Base-by-base conservation (phyloP, 2,329 filamentous ascomycete genomes). In the Colletotrichum sp. region DNA sequence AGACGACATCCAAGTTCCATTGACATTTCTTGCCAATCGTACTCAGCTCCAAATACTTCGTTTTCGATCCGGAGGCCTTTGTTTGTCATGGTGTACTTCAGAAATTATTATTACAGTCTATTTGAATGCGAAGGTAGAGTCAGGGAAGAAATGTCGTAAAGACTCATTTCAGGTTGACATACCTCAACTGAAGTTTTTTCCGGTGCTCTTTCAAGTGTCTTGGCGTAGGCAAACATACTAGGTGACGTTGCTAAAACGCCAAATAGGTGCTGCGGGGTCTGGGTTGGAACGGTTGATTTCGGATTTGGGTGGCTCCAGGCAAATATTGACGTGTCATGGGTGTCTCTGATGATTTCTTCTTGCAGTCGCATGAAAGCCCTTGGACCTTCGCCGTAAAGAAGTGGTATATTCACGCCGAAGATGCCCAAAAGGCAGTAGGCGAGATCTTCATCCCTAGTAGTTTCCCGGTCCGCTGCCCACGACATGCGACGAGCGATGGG, bases 381-480 rank as follows among this genome's bases (percentile, higher is more conserved):
- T 6, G 15, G 12, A 32, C 80, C 80, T 49, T 82, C 81, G 18
- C 81, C 80, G 34, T 82, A 82, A 7, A 79, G 75, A 13, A 79
- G 68, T 2, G 79, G 76, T 78, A 83, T 82, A 18, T 77, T 80
- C 16, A 82, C 76, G 24, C 75, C 72, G 49, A 83, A 81, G 9
- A 83, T 36, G 12, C 81, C 81, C 12, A 81, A 44, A 24, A 82
- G 68, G 9, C 78, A 80, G 34, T 81, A 82, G 1, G 80, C 80
- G 2, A 76, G 57, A 66, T 83, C 79, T 67, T 81, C 77, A 49
- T 52, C 8, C 7, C 77, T 69, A 3, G 76, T 81, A 2, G 78
- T 81, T 68, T 67, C 18, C 24, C 81, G 67, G 6, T 66, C 71
- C 2, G 81, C 75, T 36, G 78, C 80, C 81, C 81, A 82, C 6